Evolutionary conservation across 177 flowering plant genomes (phyloP), one percentile per base, ranked within the genome.

Genomic region (Telopea speciosissima): DNA sequence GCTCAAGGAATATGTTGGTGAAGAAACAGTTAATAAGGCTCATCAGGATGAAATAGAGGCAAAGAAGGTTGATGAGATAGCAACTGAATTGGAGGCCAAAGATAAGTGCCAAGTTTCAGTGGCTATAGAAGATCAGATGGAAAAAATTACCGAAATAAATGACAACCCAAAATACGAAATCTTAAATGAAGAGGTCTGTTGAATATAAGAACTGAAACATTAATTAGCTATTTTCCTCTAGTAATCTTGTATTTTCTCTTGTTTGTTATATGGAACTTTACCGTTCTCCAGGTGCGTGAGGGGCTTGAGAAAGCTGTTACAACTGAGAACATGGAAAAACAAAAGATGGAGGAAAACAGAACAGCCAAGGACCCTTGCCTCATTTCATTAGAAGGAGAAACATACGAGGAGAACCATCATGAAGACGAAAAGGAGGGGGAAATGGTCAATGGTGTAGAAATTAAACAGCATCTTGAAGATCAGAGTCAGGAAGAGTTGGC

Each of bases 141-240:
- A n/a, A n/a, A 19, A 58, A 58, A n/a, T n/a, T 3, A 58, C 8
- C 9, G n/a, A 58, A 58, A 7, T 19, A 58, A 58, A 58, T 71
- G 73, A 79, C 54, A 44, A 14, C 42, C 64, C 21, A 68, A 63
- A 72, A 33, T 54, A 62, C 42, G 75, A 72, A 65, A 67, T 66
- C 65, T 28, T 64, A 67, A 74, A 59, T 49, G 73, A 77, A 76
- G 71, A 83, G 85, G 86, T 82, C 40, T 69, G 69, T 59, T 17
- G 40, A 36, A 23, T 63, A 24, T 40, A 8, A 21, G 58, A 62
- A 65, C 44, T 13, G 33, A 62, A 19, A 19, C 40, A 24, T 54
- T 16, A 26, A 63, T 56, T 36, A 59, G 42, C 44, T 60, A 24
- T 12, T 11, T 49, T 13, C 17, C 5, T 62, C 36, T 19, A 36